These are phyloP conservation scores for Cladophialophora yegresii DNA, from an alignment of 2,329 filamentous ascomycete species.

Conservation along the genomic window DNA sequence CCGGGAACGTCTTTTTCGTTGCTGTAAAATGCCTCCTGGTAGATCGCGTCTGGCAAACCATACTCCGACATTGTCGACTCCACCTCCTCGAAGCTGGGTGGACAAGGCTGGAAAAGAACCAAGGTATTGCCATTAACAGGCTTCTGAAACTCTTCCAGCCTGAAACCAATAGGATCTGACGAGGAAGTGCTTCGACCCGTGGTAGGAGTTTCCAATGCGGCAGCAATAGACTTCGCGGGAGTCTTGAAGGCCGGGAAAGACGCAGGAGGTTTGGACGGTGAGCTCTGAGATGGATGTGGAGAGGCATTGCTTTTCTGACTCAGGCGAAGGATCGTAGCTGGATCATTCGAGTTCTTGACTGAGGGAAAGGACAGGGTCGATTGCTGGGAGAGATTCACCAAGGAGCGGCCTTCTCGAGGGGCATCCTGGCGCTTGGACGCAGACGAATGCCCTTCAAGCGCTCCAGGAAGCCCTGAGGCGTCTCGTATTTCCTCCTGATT, in stretches of 20 bases:
- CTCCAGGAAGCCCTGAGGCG: neutral
- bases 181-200: constrained; percentile 10
- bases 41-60: constrained; percentile 68
- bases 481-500: constrained; percentile 10
- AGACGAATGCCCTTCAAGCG: neutral
- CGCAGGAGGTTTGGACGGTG: constrained; percentile 21
- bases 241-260: constrained; percentile 14
- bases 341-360: constrained; percentile 73
- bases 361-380: constrained; percentile 67
- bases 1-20: constrained; percentile 79
- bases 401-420: constrained; percentile 6
- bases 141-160: constrained; percentile 5
- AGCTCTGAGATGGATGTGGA: constrained; percentile 43
- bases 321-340: constrained; percentile 62
- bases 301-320: constrained; percentile 66
- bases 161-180: neutral
- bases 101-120: constrained; percentile 37
- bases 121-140: neutral
- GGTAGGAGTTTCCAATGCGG: constrained; percentile 20
- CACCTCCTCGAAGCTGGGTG: constrained; percentile 45
- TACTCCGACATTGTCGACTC: constrained; percentile 57
- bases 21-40: constrained; percentile 84
- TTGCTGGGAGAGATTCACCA: constrained; percentile 37
- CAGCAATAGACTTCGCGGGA: constrained; percentile 5
- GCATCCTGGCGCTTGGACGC: neutral